Evolutionary conservation across 2,329 filamentous ascomycete species (phyloP), one percentile per base, ranked within the genome.

Genomic region (Hypoxylon sp.): DNA sequence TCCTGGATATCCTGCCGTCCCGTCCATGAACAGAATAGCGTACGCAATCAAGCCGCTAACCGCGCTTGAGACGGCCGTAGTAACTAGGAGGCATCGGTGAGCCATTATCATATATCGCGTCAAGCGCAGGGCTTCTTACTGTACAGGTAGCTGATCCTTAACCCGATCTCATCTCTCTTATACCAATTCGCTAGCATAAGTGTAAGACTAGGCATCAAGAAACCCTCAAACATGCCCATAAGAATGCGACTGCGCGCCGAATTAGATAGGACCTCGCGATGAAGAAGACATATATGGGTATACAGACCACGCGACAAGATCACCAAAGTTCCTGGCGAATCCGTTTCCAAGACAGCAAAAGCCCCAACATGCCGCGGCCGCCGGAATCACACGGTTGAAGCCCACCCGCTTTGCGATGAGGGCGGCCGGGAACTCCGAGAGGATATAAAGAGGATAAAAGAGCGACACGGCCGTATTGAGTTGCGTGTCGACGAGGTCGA

Each of bases 111-210:
- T n/a, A n/a, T 5, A 46, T 7, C 3, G 10, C 3, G 7, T 1
- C 20, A 17, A 52, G 2, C 22, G 19, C 22, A 6, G 1, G 6
- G 10, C 39, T 7, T 22, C 63, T 49, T 60, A 68, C 67, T 62
- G 19, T 60, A 68, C 4, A 69, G 37, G 20, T 69, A 69, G 17
- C 67, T 69, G 26, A 69, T 69, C 37, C 67, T 63, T 41, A 69
- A 49, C 7, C 67, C 67, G 41, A 69, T 69, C 34, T 69, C 67
- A 3, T 69, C 64, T 51, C 67, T 56, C 54, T 68, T 69, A 24
- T 69, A 68, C 67, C 67, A 69, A 49, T 69, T 69, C 10, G 67
- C 67, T 24, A 68, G 28, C 64, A 69, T 68, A 11, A 69, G 62
- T 0, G 67, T 64, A 11, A 69, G 56, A 41, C 67, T 65, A 0